phyloP scores from a whole-genome alignment of 208 protist species.

The Acanthamoeba divionensis region DNA sequence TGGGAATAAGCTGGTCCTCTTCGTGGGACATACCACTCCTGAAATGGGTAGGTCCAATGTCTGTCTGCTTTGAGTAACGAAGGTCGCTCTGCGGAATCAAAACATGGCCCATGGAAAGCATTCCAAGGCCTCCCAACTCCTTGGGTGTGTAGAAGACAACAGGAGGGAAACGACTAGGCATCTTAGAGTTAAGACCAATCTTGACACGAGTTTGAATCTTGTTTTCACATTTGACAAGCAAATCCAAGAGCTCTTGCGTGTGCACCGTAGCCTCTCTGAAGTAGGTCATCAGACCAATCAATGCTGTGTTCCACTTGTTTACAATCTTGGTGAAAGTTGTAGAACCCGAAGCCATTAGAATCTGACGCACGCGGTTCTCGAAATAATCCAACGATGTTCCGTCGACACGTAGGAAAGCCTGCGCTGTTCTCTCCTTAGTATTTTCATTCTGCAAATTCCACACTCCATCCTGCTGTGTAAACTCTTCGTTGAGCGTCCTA shows the following conservation, averaged over 20 bases:
- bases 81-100: constrained; percentile 99
- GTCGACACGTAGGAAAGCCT: constrained; percentile 97
- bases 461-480: constrained; percentile 95
- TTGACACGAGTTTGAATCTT: constrained; percentile 99
- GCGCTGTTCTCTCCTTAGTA: constrained; percentile 98
- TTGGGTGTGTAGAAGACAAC: constrained; percentile 99
- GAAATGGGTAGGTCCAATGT: constrained; percentile 98
- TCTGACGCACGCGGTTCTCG: constrained; percentile 96
- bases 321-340: constrained; percentile 99
- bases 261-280: constrained; percentile 95
- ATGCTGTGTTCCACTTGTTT: constrained; percentile 99
- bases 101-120: constrained; percentile 99
- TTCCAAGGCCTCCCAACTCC: constrained; percentile 97
- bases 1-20: constrained; percentile 99
- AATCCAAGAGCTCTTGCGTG: constrained; percentile 95
- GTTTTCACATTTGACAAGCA: constrained; percentile 99
- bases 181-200: constrained; percentile 99
- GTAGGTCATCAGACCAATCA: constrained; percentile 99
- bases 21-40: constrained; percentile 97
- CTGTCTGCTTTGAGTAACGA: constrained; percentile 96
- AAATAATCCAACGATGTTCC: constrained; percentile 94
- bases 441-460: constrained; percentile 98
- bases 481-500: constrained; percentile 88
- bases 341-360: constrained; percentile 99
- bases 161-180: constrained; percentile 99